These are phyloP conservation scores for Globisporangium paroecandrum DNA, from an alignment of 352 stramenopile genomes.

Conservation along the genomic window DNA sequence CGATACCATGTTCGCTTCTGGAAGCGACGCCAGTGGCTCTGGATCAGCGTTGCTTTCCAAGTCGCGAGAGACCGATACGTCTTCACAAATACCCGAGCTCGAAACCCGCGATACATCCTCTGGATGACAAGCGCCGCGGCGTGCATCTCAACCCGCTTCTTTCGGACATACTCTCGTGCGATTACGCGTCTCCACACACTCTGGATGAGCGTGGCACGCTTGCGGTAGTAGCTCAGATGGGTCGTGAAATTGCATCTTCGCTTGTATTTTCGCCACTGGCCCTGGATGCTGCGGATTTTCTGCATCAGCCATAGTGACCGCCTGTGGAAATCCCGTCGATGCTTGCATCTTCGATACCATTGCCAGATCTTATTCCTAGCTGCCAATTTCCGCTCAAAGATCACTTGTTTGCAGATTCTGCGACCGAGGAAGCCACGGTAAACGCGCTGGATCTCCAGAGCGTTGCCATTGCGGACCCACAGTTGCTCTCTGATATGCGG, in stretches of 20 bases:
- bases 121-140: slow-evolving; percentile 36
- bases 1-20: slow-evolving; percentile 22
- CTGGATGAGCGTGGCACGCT: slow-evolving; percentile 36
- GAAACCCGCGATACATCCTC: slow-evolving; percentile 37
- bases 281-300: slow-evolving; percentile 54
- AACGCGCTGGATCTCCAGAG: slow-evolving; percentile 46
- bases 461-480: slow-evolving; percentile 23
- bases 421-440: slow-evolving; percentile 42
- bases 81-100: slow-evolving; percentile 24
- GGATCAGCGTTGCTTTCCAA: slow-evolving; percentile 28
- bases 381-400: slow-evolving; percentile 23
- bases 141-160: slow-evolving; percentile 29
- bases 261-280: slow-evolving; percentile 51
- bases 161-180: slow-evolving; percentile 26
- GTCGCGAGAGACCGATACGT: slow-evolving; percentile 29
- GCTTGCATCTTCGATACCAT: slow-evolving; percentile 50
- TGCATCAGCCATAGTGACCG: slow-evolving; percentile 44
- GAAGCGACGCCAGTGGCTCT: slow-evolving; percentile 40
- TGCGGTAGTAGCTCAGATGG: slow-evolving; percentile 40
- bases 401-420: slow-evolving; percentile 11
- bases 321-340: slow-evolving; percentile 28
- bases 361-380: slow-evolving; percentile 29
- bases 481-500: slow-evolving; percentile 28
- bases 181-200: slow-evolving; percentile 43
- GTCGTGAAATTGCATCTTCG: slow-evolving; percentile 27